Conservation (phyloP, 768 basidiomycete genomes). For the Coprinellus aureogranulatus region DNA sequence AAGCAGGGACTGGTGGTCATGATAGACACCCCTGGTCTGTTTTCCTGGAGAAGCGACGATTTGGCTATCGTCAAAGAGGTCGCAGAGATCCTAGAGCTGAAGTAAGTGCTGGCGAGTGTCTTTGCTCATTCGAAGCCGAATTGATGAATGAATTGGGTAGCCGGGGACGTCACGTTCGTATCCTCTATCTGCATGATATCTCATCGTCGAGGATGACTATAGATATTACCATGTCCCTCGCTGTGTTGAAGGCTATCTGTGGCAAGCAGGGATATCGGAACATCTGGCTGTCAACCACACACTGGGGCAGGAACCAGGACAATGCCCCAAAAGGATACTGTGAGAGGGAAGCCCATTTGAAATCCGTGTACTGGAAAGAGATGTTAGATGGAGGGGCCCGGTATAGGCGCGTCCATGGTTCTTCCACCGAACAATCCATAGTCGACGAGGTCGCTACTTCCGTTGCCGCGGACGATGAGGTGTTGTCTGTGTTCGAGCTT, state of each 20-base stretch:
- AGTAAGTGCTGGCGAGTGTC: neutral
- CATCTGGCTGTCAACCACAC: conserved; percentile 3
- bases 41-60: conserved; percentile 3
- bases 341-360: neutral
- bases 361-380: conserved; percentile 1
- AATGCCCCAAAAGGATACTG: neutral
- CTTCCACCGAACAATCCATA: neutral
- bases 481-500: neutral
- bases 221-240: conserved; percentile 5
- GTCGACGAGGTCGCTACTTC: too few species aligned
- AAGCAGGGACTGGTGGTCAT: neutral
- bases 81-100: neutral
- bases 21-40: conserved; percentile 8
- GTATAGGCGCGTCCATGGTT: neutral
- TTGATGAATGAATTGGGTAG: neutral
- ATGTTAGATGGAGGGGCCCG: neutral
- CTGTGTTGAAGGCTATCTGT: conserved; percentile 2
- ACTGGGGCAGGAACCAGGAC: neutral
- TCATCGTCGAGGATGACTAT: neutral
- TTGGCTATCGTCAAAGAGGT: conserved; percentile 1
- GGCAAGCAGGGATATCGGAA: neutral
- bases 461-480: too few species aligned
- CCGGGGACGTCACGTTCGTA: neutral
- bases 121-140: neutral
- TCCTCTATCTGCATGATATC: conserved; percentile 9